phyloP scores from a whole-genome alignment of 2,329 filamentous ascomycete genomes.

The Sporothrix brunneoviolacea region DNA sequence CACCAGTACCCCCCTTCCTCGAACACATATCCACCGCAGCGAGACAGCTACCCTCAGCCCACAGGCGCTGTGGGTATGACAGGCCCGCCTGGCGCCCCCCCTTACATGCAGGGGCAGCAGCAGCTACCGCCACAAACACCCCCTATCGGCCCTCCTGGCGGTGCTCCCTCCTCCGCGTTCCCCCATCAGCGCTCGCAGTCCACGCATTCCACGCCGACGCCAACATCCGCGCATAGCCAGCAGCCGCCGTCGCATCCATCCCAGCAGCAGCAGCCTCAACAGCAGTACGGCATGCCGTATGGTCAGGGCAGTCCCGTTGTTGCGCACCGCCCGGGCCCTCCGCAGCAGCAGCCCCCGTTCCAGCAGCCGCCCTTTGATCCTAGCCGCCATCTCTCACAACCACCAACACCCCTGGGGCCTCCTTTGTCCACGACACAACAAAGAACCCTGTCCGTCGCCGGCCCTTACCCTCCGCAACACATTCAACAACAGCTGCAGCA shows the following conservation, averaged over 20 bases:
- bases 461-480: not conserved
- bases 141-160: conserved; percentile 37
- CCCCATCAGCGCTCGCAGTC: conserved; percentile 48
- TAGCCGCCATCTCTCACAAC: conserved; percentile 46
- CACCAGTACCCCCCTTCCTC: conserved; percentile 40
- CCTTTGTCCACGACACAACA: conserved; percentile 37
- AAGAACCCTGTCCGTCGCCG: conserved; percentile 18
- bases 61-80: conserved; percentile 25
- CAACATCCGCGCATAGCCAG: conserved; percentile 56
- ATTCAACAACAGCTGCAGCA: conserved; percentile 2
- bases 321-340: conserved; percentile 36
- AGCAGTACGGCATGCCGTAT: conserved; percentile 42
- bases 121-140: conserved; percentile 41
- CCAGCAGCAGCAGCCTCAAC: conserved; percentile 5
- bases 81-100: conserved; percentile 27
- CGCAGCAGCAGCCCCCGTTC: conserved; percentile 21
- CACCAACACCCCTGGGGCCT: conserved; percentile 46
- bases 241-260: conserved; percentile 22
- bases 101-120: conserved; percentile 34
- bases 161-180: conserved; percentile 27
- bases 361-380: conserved; percentile 31
- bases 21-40: conserved; percentile 33
- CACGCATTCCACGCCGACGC: conserved; percentile 52
- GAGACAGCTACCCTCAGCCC: conserved; percentile 41
- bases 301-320: conserved; percentile 47